These are phyloP conservation scores for Vanrija pseudolonga DNA, from an alignment of 1,284 basidiomycete genomes.

Conservation along the genomic window DNA sequence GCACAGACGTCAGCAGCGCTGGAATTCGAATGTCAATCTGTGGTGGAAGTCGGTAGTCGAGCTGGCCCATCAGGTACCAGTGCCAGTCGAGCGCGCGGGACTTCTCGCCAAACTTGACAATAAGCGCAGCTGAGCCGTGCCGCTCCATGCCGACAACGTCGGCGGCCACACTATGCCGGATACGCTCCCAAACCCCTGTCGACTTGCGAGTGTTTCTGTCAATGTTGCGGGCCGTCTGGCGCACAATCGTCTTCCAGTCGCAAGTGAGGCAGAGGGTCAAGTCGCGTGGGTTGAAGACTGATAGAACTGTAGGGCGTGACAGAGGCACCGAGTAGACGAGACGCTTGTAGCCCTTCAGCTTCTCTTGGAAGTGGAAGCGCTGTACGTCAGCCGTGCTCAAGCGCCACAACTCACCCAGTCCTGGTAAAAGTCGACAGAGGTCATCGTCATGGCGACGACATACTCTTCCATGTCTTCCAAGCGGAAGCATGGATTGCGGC, in stretches of 20 bases:
- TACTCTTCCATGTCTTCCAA: conserved; percentile 44
- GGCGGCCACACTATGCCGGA: conserved; percentile 1
- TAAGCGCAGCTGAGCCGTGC: conserved; percentile 25
- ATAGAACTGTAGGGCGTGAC: conserved; percentile 26
- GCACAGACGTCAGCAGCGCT: conserved; percentile 29
- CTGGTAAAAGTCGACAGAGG: conserved; percentile 43
- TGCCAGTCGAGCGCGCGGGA: conserved; percentile 47
- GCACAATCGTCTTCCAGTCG: conserved; percentile 6
- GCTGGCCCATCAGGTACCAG: conserved; percentile 45
- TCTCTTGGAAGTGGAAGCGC: conserved; percentile 30
- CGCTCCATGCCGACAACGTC: conserved; percentile 9
- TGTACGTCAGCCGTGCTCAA: conserved; percentile 1
- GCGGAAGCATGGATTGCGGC: conserved; percentile 37
- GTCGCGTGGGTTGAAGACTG: conserved; percentile 44
- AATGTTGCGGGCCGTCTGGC: conserved; percentile 7
- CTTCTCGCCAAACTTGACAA: conserved; percentile 39
- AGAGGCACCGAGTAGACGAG: conserved; percentile 43
- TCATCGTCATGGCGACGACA: conserved; percentile 38
- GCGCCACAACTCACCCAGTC: conserved; percentile 31
- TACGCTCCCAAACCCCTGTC: background rate
- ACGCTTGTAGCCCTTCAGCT: conserved; percentile 31
- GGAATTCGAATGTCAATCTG: conserved; percentile 40
- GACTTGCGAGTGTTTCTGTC: background rate
- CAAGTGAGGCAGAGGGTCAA: conserved; percentile 32
- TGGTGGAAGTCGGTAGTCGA: conserved; percentile 35